Evolutionary conservation across 148 eudicot species (phyloP).

Genomic region (Bassia scoparia): DNA sequence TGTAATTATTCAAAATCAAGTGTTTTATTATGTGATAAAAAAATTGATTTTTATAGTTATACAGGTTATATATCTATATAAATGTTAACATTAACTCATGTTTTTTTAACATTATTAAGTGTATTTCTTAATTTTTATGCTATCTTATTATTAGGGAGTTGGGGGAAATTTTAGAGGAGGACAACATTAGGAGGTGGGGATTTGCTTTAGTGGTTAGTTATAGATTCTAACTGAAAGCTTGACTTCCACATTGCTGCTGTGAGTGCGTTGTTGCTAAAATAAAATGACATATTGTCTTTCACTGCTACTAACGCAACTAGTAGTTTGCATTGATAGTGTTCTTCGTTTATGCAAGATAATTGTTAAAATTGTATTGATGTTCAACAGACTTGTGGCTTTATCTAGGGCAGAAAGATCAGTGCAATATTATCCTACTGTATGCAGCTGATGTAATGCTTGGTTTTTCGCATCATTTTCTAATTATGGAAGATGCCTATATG

Average conservation of each 20-base stretch:
- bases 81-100: no score
- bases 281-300: not conserved
- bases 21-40: no score
- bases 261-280: not conserved
- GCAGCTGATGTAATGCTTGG: constrained; percentile 1
- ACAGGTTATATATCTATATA: no score
- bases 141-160: no score
- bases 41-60: no score
- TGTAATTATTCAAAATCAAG: no score
- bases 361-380: not conserved
- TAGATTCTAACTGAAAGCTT: not conserved
- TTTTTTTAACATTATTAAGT: no score
- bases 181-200: no score
- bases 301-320: not conserved
- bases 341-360: not conserved
- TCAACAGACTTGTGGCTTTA: not conserved
- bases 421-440: not conserved
- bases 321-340: not conserved
- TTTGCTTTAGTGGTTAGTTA: no score
- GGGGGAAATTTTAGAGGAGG: no score
- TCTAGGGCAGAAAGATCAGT: not conserved
- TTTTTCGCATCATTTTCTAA: not conserved
- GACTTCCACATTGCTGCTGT: not conserved
- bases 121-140: no score
- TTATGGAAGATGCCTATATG: not conserved